Conservation (phyloP, 2,329 filamentous ascomycete genomes). For the Coniochaeta ligniaria region DNA sequence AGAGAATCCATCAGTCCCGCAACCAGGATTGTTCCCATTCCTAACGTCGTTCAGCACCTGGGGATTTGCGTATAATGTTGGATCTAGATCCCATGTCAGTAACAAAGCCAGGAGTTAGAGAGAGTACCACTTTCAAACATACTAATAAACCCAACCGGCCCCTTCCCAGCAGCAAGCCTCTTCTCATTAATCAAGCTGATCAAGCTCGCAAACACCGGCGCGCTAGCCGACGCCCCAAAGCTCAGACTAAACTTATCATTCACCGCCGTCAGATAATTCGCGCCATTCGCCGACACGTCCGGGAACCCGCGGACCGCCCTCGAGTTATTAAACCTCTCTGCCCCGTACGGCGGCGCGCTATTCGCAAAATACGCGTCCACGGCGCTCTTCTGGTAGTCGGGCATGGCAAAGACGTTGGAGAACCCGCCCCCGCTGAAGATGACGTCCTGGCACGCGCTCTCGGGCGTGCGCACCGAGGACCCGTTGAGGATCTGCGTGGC, state of each 20-base stretch:
- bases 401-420: slow-evolving; percentile 38
- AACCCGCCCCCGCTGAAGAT: slow-evolving; percentile 43
- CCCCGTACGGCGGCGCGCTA: slow-evolving; percentile 31
- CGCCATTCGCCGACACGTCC: slow-evolving; percentile 37
- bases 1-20: slow-evolving; percentile 17
- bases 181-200: slow-evolving; percentile 24
- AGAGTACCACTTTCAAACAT: neutral
- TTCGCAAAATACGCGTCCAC: slow-evolving; percentile 31
- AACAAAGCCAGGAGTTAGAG: too few relatives aligned
- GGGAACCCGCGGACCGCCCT: slow-evolving; percentile 37
- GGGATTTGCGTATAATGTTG: slow-evolving; percentile 14
- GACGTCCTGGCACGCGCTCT: slow-evolving; percentile 37
- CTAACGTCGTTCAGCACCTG: slow-evolving; percentile 15
- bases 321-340: slow-evolving; percentile 37
- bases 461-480: slow-evolving; percentile 28
- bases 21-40: slow-evolving; percentile 17
- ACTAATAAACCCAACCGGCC: slow-evolving; percentile 15
- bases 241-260: slow-evolving; percentile 32
- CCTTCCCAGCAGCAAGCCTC: slow-evolving; percentile 19
- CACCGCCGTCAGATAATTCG: slow-evolving; percentile 33
- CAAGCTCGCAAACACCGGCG: slow-evolving; percentile 25
- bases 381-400: slow-evolving; percentile 36
- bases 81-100: neutral
- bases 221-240: slow-evolving; percentile 39
- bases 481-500: slow-evolving; percentile 37